These are phyloP conservation scores for Saccharomycopsis amapae DNA, from an alignment of 805 yeast species.

Conservation along the genomic window DNA sequence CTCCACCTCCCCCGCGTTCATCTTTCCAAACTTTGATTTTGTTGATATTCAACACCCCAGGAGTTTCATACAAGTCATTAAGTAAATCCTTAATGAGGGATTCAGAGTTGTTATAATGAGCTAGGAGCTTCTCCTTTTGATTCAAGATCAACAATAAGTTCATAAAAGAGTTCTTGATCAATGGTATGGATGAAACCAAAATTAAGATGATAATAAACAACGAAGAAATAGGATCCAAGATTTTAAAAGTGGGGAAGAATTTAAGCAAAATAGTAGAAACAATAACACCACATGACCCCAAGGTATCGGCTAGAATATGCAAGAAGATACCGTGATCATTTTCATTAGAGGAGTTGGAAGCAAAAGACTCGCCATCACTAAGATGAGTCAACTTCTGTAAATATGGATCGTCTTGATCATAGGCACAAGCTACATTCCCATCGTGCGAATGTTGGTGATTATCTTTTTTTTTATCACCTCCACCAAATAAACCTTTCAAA, in stretches of 20 bases:
- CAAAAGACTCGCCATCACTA: constrained; percentile 4
- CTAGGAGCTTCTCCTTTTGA: constrained; percentile 45
- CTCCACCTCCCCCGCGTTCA: constrained; percentile 13
- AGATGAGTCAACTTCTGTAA: constrained; percentile 11
- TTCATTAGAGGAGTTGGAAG: constrained; percentile 14
- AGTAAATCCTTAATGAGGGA: constrained; percentile 48
- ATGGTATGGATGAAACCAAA: constrained; percentile 74
- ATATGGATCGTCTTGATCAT: constrained; percentile 19
- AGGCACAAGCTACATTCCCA: constrained; percentile 21
- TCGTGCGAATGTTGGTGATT: constrained; percentile 26
- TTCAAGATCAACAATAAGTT: constrained; percentile 59
- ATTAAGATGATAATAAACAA: constrained; percentile 77
- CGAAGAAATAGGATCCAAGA: constrained; percentile 92
- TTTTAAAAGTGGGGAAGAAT: constrained; percentile 56
- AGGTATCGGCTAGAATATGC: constrained; percentile 90
- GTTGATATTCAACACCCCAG: constrained; percentile 79
- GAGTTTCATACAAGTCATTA: constrained; percentile 53
- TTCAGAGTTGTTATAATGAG: constrained; percentile 13
- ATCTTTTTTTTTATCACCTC: not conserved
- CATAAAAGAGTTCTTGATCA: constrained; percentile 72
- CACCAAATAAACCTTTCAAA: constrained; percentile 15
- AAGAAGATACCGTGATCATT: constrained; percentile 79
- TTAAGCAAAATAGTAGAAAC: constrained; percentile 75
- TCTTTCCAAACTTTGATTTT: constrained; percentile 89
- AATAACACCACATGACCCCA: constrained; percentile 97